Evolutionary conservation across 176 grass and related monocot species (phyloP).

Genomic region (Oryza meridionalis): DNA sequence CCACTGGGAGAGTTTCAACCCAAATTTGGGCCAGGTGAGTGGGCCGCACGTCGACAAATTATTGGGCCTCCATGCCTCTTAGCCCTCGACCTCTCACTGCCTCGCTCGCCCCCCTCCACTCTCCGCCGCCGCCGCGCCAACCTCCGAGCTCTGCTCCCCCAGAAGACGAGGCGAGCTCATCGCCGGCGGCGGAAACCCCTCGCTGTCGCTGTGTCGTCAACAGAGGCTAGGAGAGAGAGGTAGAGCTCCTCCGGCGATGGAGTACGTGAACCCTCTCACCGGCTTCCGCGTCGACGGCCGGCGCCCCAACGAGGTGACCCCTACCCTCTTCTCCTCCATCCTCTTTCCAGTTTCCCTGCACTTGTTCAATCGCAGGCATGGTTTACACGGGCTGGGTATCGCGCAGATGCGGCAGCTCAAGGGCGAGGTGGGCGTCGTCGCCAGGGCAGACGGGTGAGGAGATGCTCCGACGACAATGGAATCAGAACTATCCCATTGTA

Average conservation of each 20-base stretch:
- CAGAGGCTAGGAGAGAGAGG: not conserved
- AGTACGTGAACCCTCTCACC: slow-evolving; percentile 74
- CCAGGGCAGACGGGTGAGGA: slow-evolving; percentile 73
- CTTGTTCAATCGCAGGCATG: not conserved
- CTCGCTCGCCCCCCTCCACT: too few species aligned
- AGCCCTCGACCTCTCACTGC: too few species aligned
- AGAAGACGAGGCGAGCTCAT: too few species aligned
- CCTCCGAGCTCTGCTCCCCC: too few species aligned
- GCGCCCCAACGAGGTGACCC: slow-evolving; percentile 72
- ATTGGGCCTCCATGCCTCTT: too few species aligned
- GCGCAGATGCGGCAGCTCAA: slow-evolving; percentile 88
- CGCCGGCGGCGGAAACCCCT: slow-evolving; percentile 18
- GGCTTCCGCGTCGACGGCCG: slow-evolving; percentile 85
- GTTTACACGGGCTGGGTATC: slow-evolving; percentile 13
- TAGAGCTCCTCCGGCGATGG: slow-evolving; percentile 45
- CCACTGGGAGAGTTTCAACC: too few species aligned
- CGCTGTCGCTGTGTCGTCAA: slow-evolving; percentile 2
- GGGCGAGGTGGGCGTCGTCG: slow-evolving; percentile 76
- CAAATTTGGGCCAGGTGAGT: too few species aligned
- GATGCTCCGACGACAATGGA: not conserved
- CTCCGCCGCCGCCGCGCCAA: too few species aligned
- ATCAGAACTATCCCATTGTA: not conserved
- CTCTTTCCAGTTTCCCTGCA: not conserved
- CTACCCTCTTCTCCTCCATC: not conserved
- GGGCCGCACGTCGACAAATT: too few species aligned